Conservation (phyloP, 2,329 filamentous ascomycete species). For the Eutypella sp. region DNA sequence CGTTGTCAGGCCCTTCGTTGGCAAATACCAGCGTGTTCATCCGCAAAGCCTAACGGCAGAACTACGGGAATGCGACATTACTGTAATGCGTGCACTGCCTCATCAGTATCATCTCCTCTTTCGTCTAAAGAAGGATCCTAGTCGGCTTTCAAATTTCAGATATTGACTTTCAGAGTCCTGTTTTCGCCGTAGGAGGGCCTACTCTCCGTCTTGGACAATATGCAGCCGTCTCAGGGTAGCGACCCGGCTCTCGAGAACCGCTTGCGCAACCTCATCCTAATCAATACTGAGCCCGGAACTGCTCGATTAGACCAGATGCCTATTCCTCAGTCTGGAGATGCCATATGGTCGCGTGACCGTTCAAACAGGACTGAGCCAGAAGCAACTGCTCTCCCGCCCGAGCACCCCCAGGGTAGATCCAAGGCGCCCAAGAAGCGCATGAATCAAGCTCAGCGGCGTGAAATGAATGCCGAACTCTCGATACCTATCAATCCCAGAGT, state of each 20-base stretch:
- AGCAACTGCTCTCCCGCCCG: neutral
- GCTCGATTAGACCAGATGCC: neutral
- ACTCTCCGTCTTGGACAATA: slow-evolving; percentile 1
- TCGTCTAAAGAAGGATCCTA: too few species aligned
- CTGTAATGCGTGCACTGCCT: too few species aligned
- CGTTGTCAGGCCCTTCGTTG: too few species aligned
- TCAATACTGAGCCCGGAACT: slow-evolving; percentile 34
- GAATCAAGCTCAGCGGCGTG: slow-evolving; percentile 59
- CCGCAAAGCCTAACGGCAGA: too few species aligned
- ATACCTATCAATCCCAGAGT: slow-evolving; percentile 48
- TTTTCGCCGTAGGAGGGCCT: neutral
- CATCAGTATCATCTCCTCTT: too few species aligned
- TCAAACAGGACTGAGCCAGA: slow-evolving; percentile 3
- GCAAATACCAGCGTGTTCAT: too few species aligned
- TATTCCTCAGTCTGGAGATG: neutral
- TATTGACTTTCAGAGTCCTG: neutral
- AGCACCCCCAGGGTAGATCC: slow-evolving; percentile 9
- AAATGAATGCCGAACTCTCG: slow-evolving; percentile 56
- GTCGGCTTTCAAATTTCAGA: too few species aligned
- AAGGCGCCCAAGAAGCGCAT: slow-evolving; percentile 43
- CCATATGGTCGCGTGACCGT: slow-evolving; percentile 1
- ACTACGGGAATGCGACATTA: too few species aligned
- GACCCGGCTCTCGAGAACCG: slow-evolving; percentile 45
- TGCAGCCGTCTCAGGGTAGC: slow-evolving; percentile 13
- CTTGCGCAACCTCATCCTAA: slow-evolving; percentile 56